Evolutionary conservation across 495 filamentous ascomycete species (phyloP), one percentile per base, ranked within the genome.

Genomic region (Penicillium paradoxum): DNA sequence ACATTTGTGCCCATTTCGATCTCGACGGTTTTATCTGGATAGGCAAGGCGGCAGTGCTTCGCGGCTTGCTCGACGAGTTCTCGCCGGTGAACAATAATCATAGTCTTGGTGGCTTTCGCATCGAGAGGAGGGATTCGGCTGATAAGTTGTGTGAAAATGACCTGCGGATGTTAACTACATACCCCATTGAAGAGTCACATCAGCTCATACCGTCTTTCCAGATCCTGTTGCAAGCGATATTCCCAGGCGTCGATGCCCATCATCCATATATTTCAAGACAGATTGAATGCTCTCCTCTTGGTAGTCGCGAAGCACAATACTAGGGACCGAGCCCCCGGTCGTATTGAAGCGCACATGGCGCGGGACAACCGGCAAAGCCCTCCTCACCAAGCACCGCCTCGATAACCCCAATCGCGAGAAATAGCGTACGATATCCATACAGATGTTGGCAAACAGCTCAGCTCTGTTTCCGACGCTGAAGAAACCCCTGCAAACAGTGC

Each of bases 51-150:
- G 65, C 93, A 97, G 65, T 97, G 92, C 3, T 78, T 76, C 7
- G 86, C 89, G 10, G 93, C 93, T 73, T 99, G 93, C 59, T 97
- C 89, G 32, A 96, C 91, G n/a, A 99, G 84, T 69, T 98, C 93
- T 33, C 84, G 83, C 9, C 95, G 82, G 72, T 99, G 93, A 38
- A 86, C 93, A 19, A 99, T 75, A 54, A 99, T 96, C 54, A 99
- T 78, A 0, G 91, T 95, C 63, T 90, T 90, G 4, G 80, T 81
- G 13, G 86, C 85, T 47, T 66, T 57, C 29, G 77, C 65, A 39
- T 76, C 70, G n/a, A 66, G 74, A 6, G 84, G 69, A 45, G 76
- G 72, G 44, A 97, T 73, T 40, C 89, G 88, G 49, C 85, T 83
- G 44, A 99, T 97, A 9, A 99, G 78, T 55, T 96, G 89, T 6